These are phyloP conservation scores for Penicillium salamii DNA, from an alignment of 495 filamentous ascomycete species.

Conservation along the genomic window DNA sequence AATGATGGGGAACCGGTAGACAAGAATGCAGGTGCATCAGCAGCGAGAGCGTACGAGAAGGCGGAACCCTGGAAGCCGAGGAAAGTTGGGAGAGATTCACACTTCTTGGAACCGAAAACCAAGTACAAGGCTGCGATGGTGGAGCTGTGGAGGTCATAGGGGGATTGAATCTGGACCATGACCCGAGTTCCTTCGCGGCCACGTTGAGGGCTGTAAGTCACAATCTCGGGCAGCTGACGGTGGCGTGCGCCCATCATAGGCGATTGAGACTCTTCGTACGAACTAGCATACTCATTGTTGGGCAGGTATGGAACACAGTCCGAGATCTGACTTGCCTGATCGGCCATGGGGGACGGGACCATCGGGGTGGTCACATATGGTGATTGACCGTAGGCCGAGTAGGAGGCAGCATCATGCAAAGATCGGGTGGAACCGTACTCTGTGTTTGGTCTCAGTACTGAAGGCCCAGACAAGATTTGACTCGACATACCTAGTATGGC, in stretches of 20 bases:
- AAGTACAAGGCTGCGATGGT: conserved; percentile 58
- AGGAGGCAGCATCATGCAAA: conserved; percentile 45
- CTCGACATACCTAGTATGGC: conserved; percentile 41
- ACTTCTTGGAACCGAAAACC: conserved; percentile 71
- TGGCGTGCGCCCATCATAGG: conserved; percentile 32
- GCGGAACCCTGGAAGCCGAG: conserved; percentile 53
- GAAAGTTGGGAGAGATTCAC: conserved; percentile 59
- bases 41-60: conserved; percentile 70
- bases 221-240: conserved; percentile 54
- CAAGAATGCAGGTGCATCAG: conserved; percentile 68
- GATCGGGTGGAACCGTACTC: conserved; percentile 45
- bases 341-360: conserved; percentile 45
- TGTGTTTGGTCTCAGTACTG: conserved; percentile 16
- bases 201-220: conserved; percentile 62
- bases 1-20: conserved; percentile 63
- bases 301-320: conserved; percentile 46
- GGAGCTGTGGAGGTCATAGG: conserved; percentile 65
- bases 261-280: conserved; percentile 46
- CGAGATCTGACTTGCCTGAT: conserved; percentile 44
- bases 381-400: conserved; percentile 41
- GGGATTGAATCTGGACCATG: conserved; percentile 67
- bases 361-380: conserved; percentile 44
- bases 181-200: conserved; percentile 69
- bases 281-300: conserved; percentile 41
- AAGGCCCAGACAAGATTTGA: neutral